Evolutionary conservation across 371 early-diverging fungal genomes (phyloP), one percentile per base, ranked within the genome.

Genomic region (Umbelopsis sp.): DNA sequence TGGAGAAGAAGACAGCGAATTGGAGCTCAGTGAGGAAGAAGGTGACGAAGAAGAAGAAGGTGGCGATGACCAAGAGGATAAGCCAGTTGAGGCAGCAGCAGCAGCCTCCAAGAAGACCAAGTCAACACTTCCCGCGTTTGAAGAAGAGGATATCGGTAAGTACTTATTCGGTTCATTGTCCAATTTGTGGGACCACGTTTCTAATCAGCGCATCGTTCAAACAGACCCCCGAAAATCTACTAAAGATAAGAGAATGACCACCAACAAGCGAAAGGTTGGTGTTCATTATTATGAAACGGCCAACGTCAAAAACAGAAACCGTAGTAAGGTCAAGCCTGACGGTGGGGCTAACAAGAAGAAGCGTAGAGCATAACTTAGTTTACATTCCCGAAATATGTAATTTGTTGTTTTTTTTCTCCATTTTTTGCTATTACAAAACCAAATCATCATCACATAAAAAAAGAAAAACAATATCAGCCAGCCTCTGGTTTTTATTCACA

Each of bases 221-320:
- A 74, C 77, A 45, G 80, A 78, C 45, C 72, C 57, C 46, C 73
- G 63, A 35, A 62, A 70, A 50, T 37, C 65, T 25, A 69, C 57
- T 38, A 93, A 93, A 86, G 80, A 83, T 38, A 76, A 86, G 63
- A 88, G 94, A 57, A 88, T 90, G 90, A 92, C 89, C 45, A 94
- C 94, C 62, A 94, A 92, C 85, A 94, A 94, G 82, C 72, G 76
- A 50, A 94, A 94, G 83, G 86, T 89, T 51, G 95, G 94, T 64
- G 84, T 83, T 32, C 92, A 97, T 79, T 97, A 87, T 76, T 97
- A 96, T 71, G 91, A 92, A 66, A 84, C 86, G 1, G 95, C 95
- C 73, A 97, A 97, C 75, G 92, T 96, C 75, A 97, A 97, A 88
- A 96, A 96, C 80, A 85, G 86, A 76, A 94, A 94, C 80, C 85